Base-by-base conservation (phyloP, 148 eudicot species). In the Rhododendron williamsianum region DNA sequence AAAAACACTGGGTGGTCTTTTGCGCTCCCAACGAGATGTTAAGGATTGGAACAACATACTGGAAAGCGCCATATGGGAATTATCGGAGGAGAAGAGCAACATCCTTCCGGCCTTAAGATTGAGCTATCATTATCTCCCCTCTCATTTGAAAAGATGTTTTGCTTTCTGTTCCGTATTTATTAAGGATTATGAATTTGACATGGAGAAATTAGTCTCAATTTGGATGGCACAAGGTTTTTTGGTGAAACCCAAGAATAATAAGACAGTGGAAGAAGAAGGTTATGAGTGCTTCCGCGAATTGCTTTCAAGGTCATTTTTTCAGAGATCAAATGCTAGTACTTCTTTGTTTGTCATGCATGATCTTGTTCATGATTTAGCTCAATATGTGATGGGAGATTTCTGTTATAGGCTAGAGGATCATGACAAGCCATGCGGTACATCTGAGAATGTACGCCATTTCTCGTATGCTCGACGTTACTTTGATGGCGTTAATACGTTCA, bases 291-390 rank as follows among this genome's bases (percentile, higher is more conserved):
- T 54, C 0, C 60, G 6, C 0, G 60, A 54, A 54, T 54, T 54
- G 1, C 6, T 54, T 54, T 54, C 82, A 80, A 30, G 63, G 65
- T 80, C 82, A 52, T 51, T 80, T 16, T 51, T 80, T 58, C 83
- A 81, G 10, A 33, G 35, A 11, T 12, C 82, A 71, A 45, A 25
- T 12, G 30, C 30, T 30, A 30, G 0, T 30, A 30, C 30, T 30
- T 23, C 67, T 74, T 78, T 25, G 45, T 89, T 46, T 56, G 80
- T 71, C 15, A 89, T 89, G 90, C 90, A 89, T 80, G 83, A 81
- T 21, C 16, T 81, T 16, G 15, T 81, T 25, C 83, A 81, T 58
- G 87, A 84, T 78, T 58, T 89, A 67, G 90, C 89, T 33, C 76
- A 38, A 46, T 4, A 25, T 81, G 77, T 87, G 4, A 46, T 52